phyloP scores from a whole-genome alignment of 2,329 filamentous ascomycete species.

The Knoxdaviesia proteae region DNA sequence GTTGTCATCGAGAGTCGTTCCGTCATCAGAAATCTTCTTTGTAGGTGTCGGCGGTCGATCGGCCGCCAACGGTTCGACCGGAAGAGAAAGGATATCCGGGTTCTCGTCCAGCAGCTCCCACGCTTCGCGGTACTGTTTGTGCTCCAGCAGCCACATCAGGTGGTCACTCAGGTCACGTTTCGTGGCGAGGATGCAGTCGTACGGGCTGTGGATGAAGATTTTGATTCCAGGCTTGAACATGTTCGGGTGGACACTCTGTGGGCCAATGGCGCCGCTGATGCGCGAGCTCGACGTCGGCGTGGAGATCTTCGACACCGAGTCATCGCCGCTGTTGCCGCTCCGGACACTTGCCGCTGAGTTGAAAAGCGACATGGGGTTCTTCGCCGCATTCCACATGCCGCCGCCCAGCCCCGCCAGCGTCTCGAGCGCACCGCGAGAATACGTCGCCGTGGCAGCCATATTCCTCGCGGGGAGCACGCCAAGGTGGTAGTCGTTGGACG shows the following conservation, averaged over 20 bases:
- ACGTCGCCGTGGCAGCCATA: conserved; percentile 26
- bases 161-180: conserved; percentile 76
- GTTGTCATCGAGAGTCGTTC: conserved; percentile 56
- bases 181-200: conserved; percentile 84
- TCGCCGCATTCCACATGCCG: conserved; percentile 77
- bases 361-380: conserved; percentile 73
- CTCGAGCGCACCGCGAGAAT: conserved; percentile 53
- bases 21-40: conserved; percentile 17
- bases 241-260: conserved; percentile 26
- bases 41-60: conserved; percentile 18
- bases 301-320: conserved; percentile 21
- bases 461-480: conserved; percentile 56
- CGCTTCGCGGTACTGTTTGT: conserved; percentile 59
- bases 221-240: conserved; percentile 38
- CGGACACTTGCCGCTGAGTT: conserved; percentile 64
- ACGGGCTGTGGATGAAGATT: conserved; percentile 90
- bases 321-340: conserved; percentile 40
- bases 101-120: conserved; percentile 82
- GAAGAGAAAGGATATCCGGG: conserved; percentile 43
- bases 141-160: conserved; percentile 65
- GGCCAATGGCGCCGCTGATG: conserved; percentile 10
- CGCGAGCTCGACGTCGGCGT: conserved; percentile 16
- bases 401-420: conserved; percentile 49
- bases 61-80: conserved; percentile 19
- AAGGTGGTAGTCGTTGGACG: conserved; percentile 81